Evolutionary conservation across 2,329 filamentous ascomycete species (phyloP), one percentile per base, ranked within the genome.

Genomic region (Helotiales sp.): DNA sequence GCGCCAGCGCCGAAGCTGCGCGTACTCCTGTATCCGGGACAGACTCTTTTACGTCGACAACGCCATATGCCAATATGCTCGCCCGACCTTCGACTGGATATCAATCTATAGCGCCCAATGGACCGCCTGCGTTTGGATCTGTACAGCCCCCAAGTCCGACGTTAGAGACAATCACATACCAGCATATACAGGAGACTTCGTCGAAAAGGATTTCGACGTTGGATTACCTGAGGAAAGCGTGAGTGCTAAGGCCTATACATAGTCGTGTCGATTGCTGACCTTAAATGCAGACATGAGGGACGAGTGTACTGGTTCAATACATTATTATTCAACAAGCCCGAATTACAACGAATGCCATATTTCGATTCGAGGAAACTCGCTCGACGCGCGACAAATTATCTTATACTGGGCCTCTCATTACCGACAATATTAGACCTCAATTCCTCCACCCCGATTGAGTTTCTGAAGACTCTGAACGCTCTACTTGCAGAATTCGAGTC

Each of bases 241-340:
- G 76, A 67, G 90, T 81, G 24, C 17, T 30, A 9, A 38, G 22
- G n/a, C 10, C 46, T 9, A 17, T 25, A 1, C 24, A 30, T n/a
- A 12, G 30, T 31, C 25, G 19, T 12, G 36, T 15, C 19, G 36
- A 50, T 31, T 53, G 22, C 55, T 49, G 59, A 56, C 38, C 34
- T 44, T 5, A 7, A 44, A 5, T 54, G 52, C 71, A 96, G 91
- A 27, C 93, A 99, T 71, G 92, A 97, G 75, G 93, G 93, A 60
- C 87, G 91, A 58, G 87, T 96, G 40, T 98, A 96, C 78, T 98
- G 95, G 93, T 97, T 98, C 80, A 97, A 97, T 76, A 97, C 95
- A 0, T 85, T 96, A 60, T 89, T 96, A 70, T 96, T 96, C 75
- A 90, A 92, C 64, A 89, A 91, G 68, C 74, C 84, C 29, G 91